Conservation (phyloP, 257 asterid genomes). For the Scutellaria barbata region DNA sequence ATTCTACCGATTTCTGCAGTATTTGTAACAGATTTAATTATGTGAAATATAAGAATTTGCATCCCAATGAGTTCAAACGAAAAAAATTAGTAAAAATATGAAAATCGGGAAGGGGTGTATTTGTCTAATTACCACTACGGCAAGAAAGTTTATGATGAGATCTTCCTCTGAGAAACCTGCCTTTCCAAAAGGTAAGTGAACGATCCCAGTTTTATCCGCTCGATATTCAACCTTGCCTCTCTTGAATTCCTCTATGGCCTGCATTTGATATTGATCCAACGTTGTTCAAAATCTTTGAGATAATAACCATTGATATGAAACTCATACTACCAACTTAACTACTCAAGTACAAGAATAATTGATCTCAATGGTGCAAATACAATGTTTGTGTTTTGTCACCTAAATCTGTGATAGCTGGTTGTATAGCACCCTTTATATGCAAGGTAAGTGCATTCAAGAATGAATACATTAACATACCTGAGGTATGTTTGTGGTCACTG, state of each 20-base stretch:
- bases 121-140: conserved; percentile 63
- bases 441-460: no score
- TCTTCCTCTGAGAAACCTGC: conserved; percentile 88
- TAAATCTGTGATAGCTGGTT: background rate
- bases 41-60: background rate
- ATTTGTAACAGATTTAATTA: background rate
- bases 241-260: conserved; percentile 94
- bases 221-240: conserved; percentile 90
- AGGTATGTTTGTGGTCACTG: conserved; percentile 92
- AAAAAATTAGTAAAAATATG: background rate
- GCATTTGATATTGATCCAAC: conserved; percentile 24
- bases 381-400: conserved; percentile 15
- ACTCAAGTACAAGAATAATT: background rate
- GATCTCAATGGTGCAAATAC: background rate
- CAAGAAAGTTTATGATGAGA: conserved; percentile 75
- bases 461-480: no score
- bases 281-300: background rate
- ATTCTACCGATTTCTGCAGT: conserved; percentile 85
- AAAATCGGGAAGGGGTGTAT: conserved; percentile 5
- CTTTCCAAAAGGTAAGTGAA: conserved; percentile 90
- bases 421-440: no score
- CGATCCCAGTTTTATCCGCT: conserved; percentile 98
- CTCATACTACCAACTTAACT: no score
- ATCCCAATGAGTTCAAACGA: background rate
- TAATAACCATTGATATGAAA: no score